Evolutionary conservation across 495 filamentous ascomycete species (phyloP).

Genomic region (Penicillium angulare): DNA sequence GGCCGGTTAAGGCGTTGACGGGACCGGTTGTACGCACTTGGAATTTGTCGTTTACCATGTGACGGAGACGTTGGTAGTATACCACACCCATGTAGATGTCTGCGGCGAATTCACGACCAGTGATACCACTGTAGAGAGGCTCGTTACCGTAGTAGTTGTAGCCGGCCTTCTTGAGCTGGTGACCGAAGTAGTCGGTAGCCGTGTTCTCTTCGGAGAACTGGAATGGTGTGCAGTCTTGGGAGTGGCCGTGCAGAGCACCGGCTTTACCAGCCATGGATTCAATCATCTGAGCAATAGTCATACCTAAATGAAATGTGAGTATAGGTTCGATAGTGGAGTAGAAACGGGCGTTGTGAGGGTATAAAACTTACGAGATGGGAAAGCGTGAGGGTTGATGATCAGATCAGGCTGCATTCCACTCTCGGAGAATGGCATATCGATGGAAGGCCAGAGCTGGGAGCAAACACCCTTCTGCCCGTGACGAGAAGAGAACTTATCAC

Average conservation of each 20-base stretch:
- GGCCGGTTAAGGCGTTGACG: constrained; percentile 82
- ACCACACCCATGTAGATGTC: constrained; percentile 97
- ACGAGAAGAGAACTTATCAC: constrained; percentile 62
- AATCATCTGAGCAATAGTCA: constrained; percentile 99
- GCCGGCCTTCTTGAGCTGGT: constrained; percentile 88
- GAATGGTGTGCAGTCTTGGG: constrained; percentile 94
- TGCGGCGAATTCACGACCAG: constrained; percentile 85
- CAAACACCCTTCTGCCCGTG: constrained; percentile 68
- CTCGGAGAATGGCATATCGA: constrained; percentile 98
- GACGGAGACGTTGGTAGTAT: constrained; percentile 94
- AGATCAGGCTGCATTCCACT: constrained; percentile 94
- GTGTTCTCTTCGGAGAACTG: constrained; percentile 89
- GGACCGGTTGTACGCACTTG: constrained; percentile 95
- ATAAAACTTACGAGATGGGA: constrained; percentile 89
- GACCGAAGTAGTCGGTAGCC: constrained; percentile 90
- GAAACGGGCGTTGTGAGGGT: too few species aligned
- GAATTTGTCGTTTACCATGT: constrained; percentile 99
- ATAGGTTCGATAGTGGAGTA: not conserved
- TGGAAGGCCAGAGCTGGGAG: constrained; percentile 92
- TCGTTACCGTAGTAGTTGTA: constrained; percentile 99
- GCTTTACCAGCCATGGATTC: constrained; percentile 96
- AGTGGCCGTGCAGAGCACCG: constrained; percentile 87
- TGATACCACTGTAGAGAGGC: constrained; percentile 96
- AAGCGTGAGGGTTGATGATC: constrained; percentile 99
- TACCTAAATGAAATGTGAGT: constrained; percentile 43